Base-by-base conservation (phyloP, 2,329 filamentous ascomycete genomes). In the Proliferodiscus dingleyae region DNA sequence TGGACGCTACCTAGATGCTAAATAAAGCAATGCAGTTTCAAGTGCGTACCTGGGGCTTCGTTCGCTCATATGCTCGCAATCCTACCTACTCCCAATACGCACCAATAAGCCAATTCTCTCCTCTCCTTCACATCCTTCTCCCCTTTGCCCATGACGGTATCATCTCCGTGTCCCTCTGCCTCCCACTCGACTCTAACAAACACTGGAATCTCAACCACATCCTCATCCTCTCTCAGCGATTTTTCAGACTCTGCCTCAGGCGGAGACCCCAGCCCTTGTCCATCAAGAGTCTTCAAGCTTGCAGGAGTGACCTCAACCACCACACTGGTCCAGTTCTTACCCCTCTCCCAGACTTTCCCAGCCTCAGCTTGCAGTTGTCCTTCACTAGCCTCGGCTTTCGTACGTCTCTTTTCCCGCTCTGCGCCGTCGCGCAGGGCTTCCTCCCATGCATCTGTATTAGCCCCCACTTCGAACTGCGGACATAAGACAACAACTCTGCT, bases 181-280 rank as follows among this genome's bases (percentile, higher is more conserved):
- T 90, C 91, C 83, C 90, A 98, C 65, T 96, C 90, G 46, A 95
- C 77, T 19, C 89, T 78, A 50, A 98, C 88, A 71, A 95, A 94
- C 60, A 98, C 83, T 44, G 93, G 91, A 56, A 98, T 91, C 73
- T 98, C 93, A 33, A 97, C 50, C 0, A 65, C 49, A 52, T 83
- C 78, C 60, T 83, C 78, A 56, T 81, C 79, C 54, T 78, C 75
- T 49, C 66, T 70, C 39, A 81, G 59, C 32, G 72, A 71, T n/a
- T 67, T 64, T 38, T 70, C 62, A 51, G 75, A 71, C 21, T 55
- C 61, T 43, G n/a, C n/a, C n/a, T n/a, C n/a, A n/a, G n/a, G n/a
- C 37, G 57, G 53, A 26, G 59, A 52, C 18, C 52, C 54, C 10
- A 51, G 47, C 1, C 45, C 56, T 16, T n/a, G n/a, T n/a, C n/a